Evolutionary conservation across 129 eudicot species (phyloP), one percentile per base, ranked within the genome.

Genomic region (Tagetes erecta): DNA sequence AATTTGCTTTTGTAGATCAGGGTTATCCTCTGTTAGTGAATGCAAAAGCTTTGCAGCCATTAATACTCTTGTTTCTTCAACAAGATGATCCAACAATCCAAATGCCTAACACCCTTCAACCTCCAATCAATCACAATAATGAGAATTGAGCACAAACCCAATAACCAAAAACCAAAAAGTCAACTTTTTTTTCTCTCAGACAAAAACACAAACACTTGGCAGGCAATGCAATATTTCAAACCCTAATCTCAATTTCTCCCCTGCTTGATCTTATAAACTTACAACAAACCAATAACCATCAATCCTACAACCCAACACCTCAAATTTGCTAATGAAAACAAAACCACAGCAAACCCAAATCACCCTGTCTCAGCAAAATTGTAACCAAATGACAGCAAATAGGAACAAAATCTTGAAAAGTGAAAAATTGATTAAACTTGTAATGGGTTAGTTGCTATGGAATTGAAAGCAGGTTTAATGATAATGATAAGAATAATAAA

Each of bases 41-140:
- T 86, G 97, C 69, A 93, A 78, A 72, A 90, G 85, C 74, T 87
- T 93, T 38, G 98, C 94, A 75, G 96, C 97, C 97, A 90, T 90
- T 66, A 51, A 72, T 68, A 53, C 10, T 36, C 14, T 64, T 20
- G 0, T 20, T 86, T 33, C 27, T 64, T 86, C 52, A 82, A 31
- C 40, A 36, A 2, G 47, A 20, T 55, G 13, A 12, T 57, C 65
- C 14, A 75, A 57, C 36, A 49, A 63, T 74, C 76, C 63, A 53
- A 73, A 35, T 56, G 71, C 3, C 46, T 64, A 86, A 58, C 52
- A 57, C 64, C 68, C 69, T 58, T 68, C 62, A 55, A 71, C 10
- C 58, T 9, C 75, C 41, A 57, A 67, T 46, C 55, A 72, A 57
- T 41, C 13, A 71, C 47, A 3, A 27, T 71, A 56, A 53, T 66